Percentiles rank a stretch among this genome's conserved stretches.
phyloP scores from a whole-genome alignment of 2,329 filamentous ascomycete genomes.

The Colletotrichum sp. region DNA sequence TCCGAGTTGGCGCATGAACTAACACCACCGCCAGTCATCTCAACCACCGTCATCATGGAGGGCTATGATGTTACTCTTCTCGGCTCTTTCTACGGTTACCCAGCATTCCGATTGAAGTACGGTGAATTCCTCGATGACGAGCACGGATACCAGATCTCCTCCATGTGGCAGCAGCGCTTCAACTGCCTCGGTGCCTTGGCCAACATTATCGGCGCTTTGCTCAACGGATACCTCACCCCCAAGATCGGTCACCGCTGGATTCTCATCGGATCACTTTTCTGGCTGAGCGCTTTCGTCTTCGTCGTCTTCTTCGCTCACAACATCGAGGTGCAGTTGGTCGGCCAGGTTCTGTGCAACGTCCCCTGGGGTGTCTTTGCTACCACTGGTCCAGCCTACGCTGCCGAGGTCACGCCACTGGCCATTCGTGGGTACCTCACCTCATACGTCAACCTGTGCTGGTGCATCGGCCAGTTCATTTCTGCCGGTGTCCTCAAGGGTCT shows the following conservation, averaged over 20 bases:
- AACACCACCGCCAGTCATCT: slow-evolving; percentile 36
- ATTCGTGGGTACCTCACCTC: slow-evolving; percentile 47
- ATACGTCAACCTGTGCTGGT: slow-evolving; percentile 50
- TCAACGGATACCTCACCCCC: slow-evolving; percentile 47
- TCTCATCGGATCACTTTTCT: slow-evolving; percentile 45
- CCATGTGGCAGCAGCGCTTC: slow-evolving; percentile 57
- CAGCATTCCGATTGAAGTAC: slow-evolving; percentile 42
- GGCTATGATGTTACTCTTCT: slow-evolving; percentile 54
- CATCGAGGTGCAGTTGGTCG: slow-evolving; percentile 46
- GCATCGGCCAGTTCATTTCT: slow-evolving; percentile 46
- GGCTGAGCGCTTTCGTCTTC: slow-evolving; percentile 49
- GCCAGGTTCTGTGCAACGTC: slow-evolving; percentile 50
- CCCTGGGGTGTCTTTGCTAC: slow-evolving; percentile 53
- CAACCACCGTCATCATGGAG: slow-evolving; percentile 55
- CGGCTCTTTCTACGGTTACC: slow-evolving; percentile 51
- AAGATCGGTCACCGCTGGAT: slow-evolving; percentile 49
- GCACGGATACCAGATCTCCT: slow-evolving; percentile 49
- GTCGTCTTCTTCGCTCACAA: slow-evolving; percentile 53
- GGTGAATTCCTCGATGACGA: slow-evolving; percentile 37
- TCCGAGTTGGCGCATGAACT: background rate
- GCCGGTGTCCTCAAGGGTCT: slow-evolving; percentile 44
- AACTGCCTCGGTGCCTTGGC: slow-evolving; percentile 37
- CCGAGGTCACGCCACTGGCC: slow-evolving; percentile 46
- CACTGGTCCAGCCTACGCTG: slow-evolving; percentile 45
- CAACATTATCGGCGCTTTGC: slow-evolving; percentile 42